Percentiles rank a stretch among this genome's conserved stretches.
These are phyloP conservation scores for Cercophora newfieldiana DNA, from an alignment of 495 filamentous ascomycete species.

Conservation along the genomic window DNA sequence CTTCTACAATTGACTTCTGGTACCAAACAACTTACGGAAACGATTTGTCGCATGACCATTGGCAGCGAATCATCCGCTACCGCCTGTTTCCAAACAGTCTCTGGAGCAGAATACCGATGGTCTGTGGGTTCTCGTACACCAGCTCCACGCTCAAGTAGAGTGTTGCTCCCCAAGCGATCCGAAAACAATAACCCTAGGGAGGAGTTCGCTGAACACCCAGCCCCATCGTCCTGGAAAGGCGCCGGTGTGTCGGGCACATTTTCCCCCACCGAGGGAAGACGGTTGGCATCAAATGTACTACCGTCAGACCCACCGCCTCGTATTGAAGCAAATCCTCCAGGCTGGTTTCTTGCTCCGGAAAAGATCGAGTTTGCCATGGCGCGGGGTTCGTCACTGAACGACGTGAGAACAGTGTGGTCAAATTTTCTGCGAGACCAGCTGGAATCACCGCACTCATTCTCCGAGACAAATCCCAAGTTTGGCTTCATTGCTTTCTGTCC, in stretches of 20 bases:
- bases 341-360: too few relatives aligned
- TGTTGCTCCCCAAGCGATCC: background rate
- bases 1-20: background rate
- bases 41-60: constrained; percentile 19
- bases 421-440: too few relatives aligned
- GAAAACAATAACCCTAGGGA: background rate
- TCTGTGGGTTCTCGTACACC: background rate
- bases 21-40: constrained; percentile 13
- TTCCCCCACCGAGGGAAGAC: background rate
- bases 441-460: too few relatives aligned
- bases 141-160: background rate
- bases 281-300: too few relatives aligned
- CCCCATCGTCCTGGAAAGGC: background rate
- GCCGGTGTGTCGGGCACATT: background rate
- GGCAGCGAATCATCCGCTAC: constrained; percentile 18
- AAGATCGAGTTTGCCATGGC: too few relatives aligned
- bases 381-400: too few relatives aligned
- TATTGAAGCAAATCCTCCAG: too few relatives aligned
- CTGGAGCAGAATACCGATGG: background rate
- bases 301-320: too few relatives aligned
- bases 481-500: too few relatives aligned
- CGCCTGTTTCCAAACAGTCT: constrained; percentile 18
- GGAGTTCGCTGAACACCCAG: background rate
- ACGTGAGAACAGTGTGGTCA: too few relatives aligned
- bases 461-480: too few relatives aligned